Evolutionary conservation across 2,329 filamentous ascomycete species (phyloP), one percentile per base, ranked within the genome.

Genomic region (Colletotrichum tamarilloi): DNA sequence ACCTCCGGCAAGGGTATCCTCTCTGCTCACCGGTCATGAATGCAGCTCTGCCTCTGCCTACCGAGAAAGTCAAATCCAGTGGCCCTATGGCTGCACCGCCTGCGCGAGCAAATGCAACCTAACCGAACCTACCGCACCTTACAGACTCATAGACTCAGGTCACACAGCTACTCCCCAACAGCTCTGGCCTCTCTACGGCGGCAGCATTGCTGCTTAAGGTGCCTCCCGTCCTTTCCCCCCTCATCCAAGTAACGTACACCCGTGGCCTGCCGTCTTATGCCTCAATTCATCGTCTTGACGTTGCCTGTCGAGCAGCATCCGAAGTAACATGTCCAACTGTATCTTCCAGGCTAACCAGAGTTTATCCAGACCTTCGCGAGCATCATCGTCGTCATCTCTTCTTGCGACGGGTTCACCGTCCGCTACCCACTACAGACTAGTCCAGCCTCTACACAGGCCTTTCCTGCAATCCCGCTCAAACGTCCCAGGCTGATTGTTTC

Each of bases 1-100:
- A 42, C 59, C 53, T 19, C 69, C 66, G 70, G 66, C 66, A 38
- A 62, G 70, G 70, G 55, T 69, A 73, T 56, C 66, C 70, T 64
- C 53, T 24, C 56, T 49, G 22, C 16, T 42, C 46, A 11, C 58
- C 22, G 35, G 22, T 32, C 22, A 56, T 28, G 46, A 19, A 60
- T 62, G 68, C 56, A 60, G 53, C 22, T 42, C n/a, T 55, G 49
- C 22, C 53, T 16, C 53, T 56, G 53, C 26, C 53, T 16, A 30
- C 24, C 19, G n/a, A 32, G 24, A 71, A 66, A 67, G 55, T 59
- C 38, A 46, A 60, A 66, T 42, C 32, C 9, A 60, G 4, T 32
- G 42, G 63, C 62, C 68, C 56, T 71, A 56, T 66, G 62, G 55
- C 67, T 28, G 53, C 35, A 53, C 28, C 38, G 32, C 58, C 53